Conservation (phyloP, 192 early-diverging fungal species). For the Paraglomus occultum region DNA sequence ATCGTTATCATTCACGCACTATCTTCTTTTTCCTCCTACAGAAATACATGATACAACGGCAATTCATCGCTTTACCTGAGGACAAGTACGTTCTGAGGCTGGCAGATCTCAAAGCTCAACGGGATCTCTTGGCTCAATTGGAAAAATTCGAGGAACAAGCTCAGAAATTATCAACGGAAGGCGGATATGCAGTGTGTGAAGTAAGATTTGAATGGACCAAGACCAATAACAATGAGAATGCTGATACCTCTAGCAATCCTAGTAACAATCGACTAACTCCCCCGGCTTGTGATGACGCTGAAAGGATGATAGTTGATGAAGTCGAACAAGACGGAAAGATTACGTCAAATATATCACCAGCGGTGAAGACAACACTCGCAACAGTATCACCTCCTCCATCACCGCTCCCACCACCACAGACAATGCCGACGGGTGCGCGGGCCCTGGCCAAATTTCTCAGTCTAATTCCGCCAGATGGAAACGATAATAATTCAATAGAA, state of each 20-base stretch:
- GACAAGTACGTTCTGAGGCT: conserved; percentile 24
- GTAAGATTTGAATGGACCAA: conserved; percentile 19
- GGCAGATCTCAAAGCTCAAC: conserved; percentile 14
- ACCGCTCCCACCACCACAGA: conserved; percentile 17
- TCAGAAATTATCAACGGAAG: conserved; percentile 17
- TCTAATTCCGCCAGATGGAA: conserved; percentile 14
- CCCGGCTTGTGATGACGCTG: background rate
- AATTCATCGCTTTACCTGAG: conserved; percentile 30
- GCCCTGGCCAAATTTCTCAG: conserved; percentile 28
- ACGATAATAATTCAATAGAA: conserved; percentile 16
- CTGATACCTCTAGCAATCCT: too few relatives aligned
- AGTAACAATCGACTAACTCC: too few relatives aligned
- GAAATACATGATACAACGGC: conserved; percentile 31
- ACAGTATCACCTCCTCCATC: conserved; percentile 1
- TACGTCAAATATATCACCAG: background rate
- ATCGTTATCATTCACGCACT: too few relatives aligned
- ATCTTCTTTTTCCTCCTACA: too few relatives aligned
- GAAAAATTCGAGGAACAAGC: conserved; percentile 16
- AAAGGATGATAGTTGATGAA: background rate
- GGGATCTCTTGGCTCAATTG: conserved; percentile 18
- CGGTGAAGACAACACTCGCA: too few relatives aligned
- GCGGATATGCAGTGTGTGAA: conserved; percentile 12
- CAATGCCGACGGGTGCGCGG: background rate
- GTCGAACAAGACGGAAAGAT: background rate
- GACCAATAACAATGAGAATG: too few relatives aligned